Percentiles rank a stretch among this genome's conserved stretches.
Conservation (phyloP, 208 protist genomes). For the Herpetomonas tarakana region DNA sequence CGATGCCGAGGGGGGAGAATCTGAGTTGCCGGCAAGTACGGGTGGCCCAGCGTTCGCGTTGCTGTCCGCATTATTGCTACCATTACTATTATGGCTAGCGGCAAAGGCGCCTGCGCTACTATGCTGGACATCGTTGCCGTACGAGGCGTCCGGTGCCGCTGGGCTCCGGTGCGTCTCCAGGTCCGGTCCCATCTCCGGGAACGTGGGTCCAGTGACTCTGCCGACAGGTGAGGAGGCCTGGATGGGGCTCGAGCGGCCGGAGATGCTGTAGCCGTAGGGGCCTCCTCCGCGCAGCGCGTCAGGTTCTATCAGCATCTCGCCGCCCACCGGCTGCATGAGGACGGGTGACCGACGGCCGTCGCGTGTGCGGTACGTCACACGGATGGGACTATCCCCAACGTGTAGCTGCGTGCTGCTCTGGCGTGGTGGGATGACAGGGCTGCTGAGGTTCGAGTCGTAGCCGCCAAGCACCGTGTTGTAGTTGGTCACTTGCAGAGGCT, state of each 20-base stretch:
- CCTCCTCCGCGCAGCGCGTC: conserved; percentile 17
- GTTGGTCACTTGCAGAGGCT: conserved; percentile 29
- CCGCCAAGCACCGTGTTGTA: conserved; percentile 23
- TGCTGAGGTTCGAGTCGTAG: conserved; percentile 14
- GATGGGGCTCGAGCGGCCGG: conserved; percentile 36
- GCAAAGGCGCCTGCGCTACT: too few relatives aligned
- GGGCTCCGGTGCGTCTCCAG: too few relatives aligned
- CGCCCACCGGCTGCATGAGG: conserved; percentile 16
- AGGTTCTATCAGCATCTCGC: conserved; percentile 17
- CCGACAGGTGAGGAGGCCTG: conserved; percentile 23
- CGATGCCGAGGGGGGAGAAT: conserved; percentile 12
- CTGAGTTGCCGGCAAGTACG: too few relatives aligned
- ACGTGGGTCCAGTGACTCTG: neutral
- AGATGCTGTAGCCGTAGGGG: conserved; percentile 45
- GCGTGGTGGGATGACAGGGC: conserved; percentile 1
- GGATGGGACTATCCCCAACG: conserved; percentile 52
- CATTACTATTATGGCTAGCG: too few relatives aligned
- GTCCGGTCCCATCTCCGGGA: neutral
- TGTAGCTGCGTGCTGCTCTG: conserved; percentile 26
- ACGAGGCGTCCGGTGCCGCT: too few relatives aligned
- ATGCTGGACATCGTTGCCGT: too few relatives aligned
- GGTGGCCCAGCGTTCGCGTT: too few relatives aligned
- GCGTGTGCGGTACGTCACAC: conserved; percentile 44
- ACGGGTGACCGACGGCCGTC: conserved; percentile 41
- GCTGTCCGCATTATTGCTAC: too few relatives aligned